Evolutionary conservation across 2,329 filamentous ascomycete genomes (phyloP), one percentile per base, ranked within the genome.

Genomic region (Hansfordia pulvinata): DNA sequence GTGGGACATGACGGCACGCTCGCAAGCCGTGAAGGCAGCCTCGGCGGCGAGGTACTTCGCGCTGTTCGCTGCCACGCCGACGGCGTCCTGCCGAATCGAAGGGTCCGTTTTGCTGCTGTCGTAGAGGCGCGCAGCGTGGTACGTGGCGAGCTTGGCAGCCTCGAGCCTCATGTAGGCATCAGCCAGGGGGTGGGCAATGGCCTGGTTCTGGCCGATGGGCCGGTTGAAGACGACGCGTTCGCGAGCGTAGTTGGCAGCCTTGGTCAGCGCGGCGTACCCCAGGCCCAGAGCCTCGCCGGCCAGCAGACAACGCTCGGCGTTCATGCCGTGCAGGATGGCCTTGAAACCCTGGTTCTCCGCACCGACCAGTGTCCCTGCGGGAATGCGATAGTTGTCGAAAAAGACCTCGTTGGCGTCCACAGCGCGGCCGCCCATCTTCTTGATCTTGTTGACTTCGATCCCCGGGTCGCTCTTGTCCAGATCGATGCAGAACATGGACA

Each of bases 371-470:
- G 70, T 60, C 20, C 70, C 59, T 0, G 62, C 62, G 0, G 76
- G 69, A 10, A 90, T 69, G 4, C 52, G 47, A 47, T 86, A 92
- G 37, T 76, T 69, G 47, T 90, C 80, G 45, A 92, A 90, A 50
- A 92, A 92, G 2, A 92, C 76, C 44, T 90, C 80, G 38, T 92
- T 92, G 1, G 82, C 80, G 41, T 90, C 82, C 2, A 92, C 72
- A 0, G 81, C 80, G 9, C 80, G 60, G 0, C 81, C 79, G 7
- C 84, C 84, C 81, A 92, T 90, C 49, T 92, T 92, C 50, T 69
- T 74, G 39, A 92, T 92, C 42, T 58, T 69, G 22, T 69, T 70
- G 43, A 90, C 57, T 8, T 77, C 68, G 2, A 88, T 55, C 0
- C 64, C 64, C 0, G 76, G 64, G 4, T 63, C 53, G 0, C 44